Conservation (phyloP, 345 rosid species). For the Garcia nutans region DNA sequence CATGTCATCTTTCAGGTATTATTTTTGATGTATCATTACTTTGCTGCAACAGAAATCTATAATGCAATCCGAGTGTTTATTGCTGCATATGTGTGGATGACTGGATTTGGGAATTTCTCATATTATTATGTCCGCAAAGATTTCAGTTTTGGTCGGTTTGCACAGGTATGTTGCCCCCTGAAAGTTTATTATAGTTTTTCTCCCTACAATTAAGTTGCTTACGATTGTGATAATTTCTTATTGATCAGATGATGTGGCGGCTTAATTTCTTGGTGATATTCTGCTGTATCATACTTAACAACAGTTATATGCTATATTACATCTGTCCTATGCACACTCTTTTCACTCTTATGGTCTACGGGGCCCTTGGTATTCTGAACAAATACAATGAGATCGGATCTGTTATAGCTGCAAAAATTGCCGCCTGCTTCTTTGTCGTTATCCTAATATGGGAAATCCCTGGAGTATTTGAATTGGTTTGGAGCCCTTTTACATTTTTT, state of each 20-base stretch:
- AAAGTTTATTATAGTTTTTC: constrained; percentile 5
- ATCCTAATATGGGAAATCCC: constrained; percentile 92
- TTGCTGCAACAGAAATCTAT: constrained; percentile 90
- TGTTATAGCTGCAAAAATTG: constrained; percentile 69
- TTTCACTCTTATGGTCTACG: constrained; percentile 98
- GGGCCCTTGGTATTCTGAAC: constrained; percentile 87
- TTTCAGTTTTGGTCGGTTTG: constrained; percentile 91
- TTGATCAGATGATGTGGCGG: constrained; percentile 99
- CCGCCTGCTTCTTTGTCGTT: constrained; percentile 80
- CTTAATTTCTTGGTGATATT: constrained; percentile 89
- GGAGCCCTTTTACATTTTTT: constrained; percentile 85
- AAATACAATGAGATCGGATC: constrained; percentile 81
- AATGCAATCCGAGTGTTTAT: constrained; percentile 92
- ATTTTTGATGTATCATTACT: constrained; percentile 99
- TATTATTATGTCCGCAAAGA: constrained; percentile 96
- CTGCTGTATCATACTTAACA: constrained; percentile 81
- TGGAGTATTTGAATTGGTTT: constrained; percentile 85
- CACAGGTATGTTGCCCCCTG: constrained; percentile 60
- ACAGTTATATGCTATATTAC: constrained; percentile 89
- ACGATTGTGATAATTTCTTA: constrained; percentile 21
- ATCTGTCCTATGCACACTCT: constrained; percentile 99
- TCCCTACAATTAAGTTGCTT: constrained; percentile 24
- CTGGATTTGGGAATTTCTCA: constrained; percentile 99
- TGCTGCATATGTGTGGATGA: constrained; percentile 99
- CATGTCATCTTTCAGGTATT: constrained; percentile 61